Conservation (phyloP, 2,329 filamentous ascomycete genomes). For the Chaetomiaceae sp. region DNA sequence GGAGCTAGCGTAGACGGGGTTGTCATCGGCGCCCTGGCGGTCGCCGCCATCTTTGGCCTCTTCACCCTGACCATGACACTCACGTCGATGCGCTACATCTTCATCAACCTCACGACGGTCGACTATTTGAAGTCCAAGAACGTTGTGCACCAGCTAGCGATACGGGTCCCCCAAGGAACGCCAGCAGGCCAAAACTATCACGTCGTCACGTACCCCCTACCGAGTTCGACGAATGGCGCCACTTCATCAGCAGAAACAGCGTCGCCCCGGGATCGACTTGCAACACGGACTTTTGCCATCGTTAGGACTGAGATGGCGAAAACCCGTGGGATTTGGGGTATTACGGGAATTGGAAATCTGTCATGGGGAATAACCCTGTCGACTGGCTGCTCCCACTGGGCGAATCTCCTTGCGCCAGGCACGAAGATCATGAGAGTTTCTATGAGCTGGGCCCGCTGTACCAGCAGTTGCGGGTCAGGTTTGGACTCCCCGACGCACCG, state of each 20-base stretch:
- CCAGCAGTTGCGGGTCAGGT: conserved; percentile 46
- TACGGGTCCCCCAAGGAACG: conserved; percentile 58
- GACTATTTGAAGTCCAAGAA: conserved; percentile 63
- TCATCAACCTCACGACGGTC: conserved; percentile 76
- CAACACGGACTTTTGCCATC: conserved; percentile 70
- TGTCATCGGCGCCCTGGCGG: conserved; percentile 60
- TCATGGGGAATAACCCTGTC: conserved; percentile 67
- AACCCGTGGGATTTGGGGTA: conserved; percentile 81
- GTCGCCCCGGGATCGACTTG: conserved; percentile 40
- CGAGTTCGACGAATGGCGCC: conserved; percentile 23
- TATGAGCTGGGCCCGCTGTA: conserved; percentile 64
- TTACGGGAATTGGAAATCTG: conserved; percentile 65
- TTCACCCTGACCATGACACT: conserved; percentile 74
- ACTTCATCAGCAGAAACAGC: conserved; percentile 25
- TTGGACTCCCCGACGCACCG: conserved; percentile 30
- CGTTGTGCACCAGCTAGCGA: conserved; percentile 67
- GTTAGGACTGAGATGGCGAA: conserved; percentile 65
- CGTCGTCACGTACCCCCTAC: conserved; percentile 57
- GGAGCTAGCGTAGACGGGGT: conserved; percentile 47
- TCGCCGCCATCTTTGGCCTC: conserved; percentile 70
- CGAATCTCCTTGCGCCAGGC: conserved; percentile 67
- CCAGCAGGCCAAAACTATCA: conserved; percentile 39
- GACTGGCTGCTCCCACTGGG: conserved; percentile 81
- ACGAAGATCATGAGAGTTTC: conserved; percentile 60
- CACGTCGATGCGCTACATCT: conserved; percentile 64